Evolutionary conservation across 2,329 filamentous ascomycete genomes (phyloP), one percentile per base, ranked within the genome.

Genomic region (Diaporthe ampelina): DNA sequence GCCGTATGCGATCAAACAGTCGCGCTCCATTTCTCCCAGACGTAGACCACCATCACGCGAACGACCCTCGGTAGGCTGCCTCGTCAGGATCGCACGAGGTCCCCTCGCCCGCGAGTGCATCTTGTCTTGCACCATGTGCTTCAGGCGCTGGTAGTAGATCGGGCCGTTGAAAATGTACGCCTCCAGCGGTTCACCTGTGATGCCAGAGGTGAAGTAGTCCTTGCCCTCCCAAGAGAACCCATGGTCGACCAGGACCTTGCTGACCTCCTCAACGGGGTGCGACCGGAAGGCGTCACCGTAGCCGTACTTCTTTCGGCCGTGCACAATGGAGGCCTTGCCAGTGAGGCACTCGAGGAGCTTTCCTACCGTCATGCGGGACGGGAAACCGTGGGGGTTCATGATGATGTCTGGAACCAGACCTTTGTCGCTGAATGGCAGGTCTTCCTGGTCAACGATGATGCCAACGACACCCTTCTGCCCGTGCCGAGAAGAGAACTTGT

Each of bases 351-450:
- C 97, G 68, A 99, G 91, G 88, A 99, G 94, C 84, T 99, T 99
- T 43, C 97, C 97, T 76, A 99, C 97, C 71, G 97, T 99, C 97
- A 99, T 99, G 83, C 97, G 97, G 43, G 96, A 98, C 1, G 97
- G 97, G 89, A 99, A 99, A 92, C 97, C 97, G 85, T 99, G 97
- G 0, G 97, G 97, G 87, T 99, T 99, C 97, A 99, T 99, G 90
- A 99, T 99, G 78, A 99, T 98, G 84, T 99, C 97, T 0, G 97
- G 97, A n/a, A 92, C 93, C 78, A 99, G 91, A 2, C 97, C 97
- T 70, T 89, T 87, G 84, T 99, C 97, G 48, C 94, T 94, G 85
- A 99, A 99, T 0, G 97, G 97, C 91, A 99, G 94, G 81, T 99
- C 97, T 81, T 97, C 95, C 84, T 98, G 96, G 76, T 98, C 94